A percentile compares a stretch with the other conserved stretches of the same genome.
Conservation (phyloP, 805 yeast genomes). For the Metschnikowia lochheadii region DNA sequence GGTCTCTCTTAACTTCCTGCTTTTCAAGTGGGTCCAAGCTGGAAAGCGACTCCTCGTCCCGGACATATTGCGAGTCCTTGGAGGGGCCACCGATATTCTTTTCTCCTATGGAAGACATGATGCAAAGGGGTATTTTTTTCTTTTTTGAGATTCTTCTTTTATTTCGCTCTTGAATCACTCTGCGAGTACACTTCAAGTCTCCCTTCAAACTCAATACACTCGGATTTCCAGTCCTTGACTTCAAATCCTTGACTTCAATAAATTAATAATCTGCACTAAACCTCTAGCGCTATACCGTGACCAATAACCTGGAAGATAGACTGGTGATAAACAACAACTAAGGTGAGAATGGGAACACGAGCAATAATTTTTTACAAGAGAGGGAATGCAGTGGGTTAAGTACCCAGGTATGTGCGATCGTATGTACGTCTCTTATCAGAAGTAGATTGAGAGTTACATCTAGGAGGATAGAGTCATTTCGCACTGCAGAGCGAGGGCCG, state of each 20-base stretch:
- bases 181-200: no score
- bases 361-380: not conserved
- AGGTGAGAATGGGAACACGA: no score
- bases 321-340: no score
- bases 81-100: slow-evolving; percentile 9
- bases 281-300: no score
- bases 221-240: no score
- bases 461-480: not conserved
- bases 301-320: no score
- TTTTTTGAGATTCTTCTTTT: no score
- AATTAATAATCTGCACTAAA: no score
- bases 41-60: slow-evolving; percentile 16
- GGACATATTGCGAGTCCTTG: slow-evolving; percentile 19
- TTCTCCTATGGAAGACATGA: slow-evolving; percentile 16
- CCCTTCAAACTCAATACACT: no score
- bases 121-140: not conserved
- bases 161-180: no score
- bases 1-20: slow-evolving; percentile 50
- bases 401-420: not conserved
- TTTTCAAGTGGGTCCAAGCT: slow-evolving; percentile 10
- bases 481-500: not conserved
- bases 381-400: not conserved
- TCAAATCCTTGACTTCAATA: no score
- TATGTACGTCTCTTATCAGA: slow-evolving; percentile 5
- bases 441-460: not conserved